Percentiles rank a stretch among this genome's conserved stretches.
Evolutionary conservation across 2,329 filamentous ascomycete species (phyloP).

Genomic region (Dactylonectria macrodidyma): DNA sequence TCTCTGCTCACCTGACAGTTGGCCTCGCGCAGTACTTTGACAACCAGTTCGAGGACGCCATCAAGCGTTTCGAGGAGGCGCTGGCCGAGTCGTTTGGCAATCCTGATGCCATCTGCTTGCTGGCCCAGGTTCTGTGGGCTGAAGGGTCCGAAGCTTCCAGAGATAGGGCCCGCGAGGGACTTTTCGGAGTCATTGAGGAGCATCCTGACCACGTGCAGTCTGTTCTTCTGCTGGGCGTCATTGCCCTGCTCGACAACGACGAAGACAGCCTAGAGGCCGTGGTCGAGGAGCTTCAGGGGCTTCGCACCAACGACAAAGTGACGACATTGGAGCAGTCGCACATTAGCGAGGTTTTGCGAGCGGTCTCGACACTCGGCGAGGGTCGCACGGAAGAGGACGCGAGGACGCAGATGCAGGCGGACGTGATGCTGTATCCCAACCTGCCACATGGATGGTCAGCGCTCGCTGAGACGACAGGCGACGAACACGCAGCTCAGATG

Average conservation of each 20-base stretch:
- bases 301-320: conserved; percentile 78
- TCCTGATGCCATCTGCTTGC: conserved; percentile 87
- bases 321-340: conserved; percentile 75
- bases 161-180: conserved; percentile 81
- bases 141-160: conserved; percentile 83
- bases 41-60: conserved; percentile 75
- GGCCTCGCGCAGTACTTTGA: conserved; percentile 86
- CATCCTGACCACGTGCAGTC: conserved; percentile 84
- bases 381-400: conserved; percentile 65
- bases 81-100: conserved; percentile 82
- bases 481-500: conserved; percentile 77
- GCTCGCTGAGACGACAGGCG: conserved; percentile 73
- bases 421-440: conserved; percentile 86
- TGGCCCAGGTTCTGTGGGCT: conserved; percentile 95
- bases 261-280: conserved; percentile 86
- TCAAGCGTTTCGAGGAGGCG: conserved; percentile 85
- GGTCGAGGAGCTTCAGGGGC: conserved; percentile 79
- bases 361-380: conserved; percentile 74
- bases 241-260: conserved; percentile 87
- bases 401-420: conserved; percentile 77
- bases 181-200: conserved; percentile 85
- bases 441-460: conserved; percentile 86
- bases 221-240: conserved; percentile 85
- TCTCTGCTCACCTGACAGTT: conserved; percentile 89
- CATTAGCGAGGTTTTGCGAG: conserved; percentile 82